Conservation (phyloP, 306 rosid genomes). For the Vachellia collinsii region DNA sequence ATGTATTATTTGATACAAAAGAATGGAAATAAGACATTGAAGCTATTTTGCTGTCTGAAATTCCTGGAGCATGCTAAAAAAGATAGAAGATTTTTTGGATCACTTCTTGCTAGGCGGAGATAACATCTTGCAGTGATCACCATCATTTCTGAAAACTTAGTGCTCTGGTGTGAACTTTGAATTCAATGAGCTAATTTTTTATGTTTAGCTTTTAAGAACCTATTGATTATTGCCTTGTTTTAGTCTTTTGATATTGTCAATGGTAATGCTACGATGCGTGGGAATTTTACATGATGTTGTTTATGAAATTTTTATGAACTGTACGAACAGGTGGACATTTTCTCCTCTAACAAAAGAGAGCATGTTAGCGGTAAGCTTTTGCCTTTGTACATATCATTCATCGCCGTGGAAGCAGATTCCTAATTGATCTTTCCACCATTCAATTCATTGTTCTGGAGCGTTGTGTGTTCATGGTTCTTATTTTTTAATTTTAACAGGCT, state of each 20-base stretch:
- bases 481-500: conserved; percentile 51
- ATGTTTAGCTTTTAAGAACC: neutral
- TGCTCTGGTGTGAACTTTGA: neutral
- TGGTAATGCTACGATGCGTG: neutral
- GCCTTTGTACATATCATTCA: neutral
- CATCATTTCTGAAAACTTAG: neutral
- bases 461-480: neutral
- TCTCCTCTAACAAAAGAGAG: conserved; percentile 72
- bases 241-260: conserved; percentile 7
- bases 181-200: neutral
- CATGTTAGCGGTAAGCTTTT: conserved; percentile 71
- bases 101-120: conserved; percentile 2
- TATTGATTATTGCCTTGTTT: conserved; percentile 5
- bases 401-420: neutral
- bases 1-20: neutral
- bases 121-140: neutral
- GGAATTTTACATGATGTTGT: conserved; percentile 14
- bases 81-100: neutral
- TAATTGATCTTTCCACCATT: neutral
- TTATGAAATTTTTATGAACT: conserved; percentile 37
- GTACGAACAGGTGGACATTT: conserved; percentile 80
- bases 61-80: conserved; percentile 1
- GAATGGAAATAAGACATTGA: neutral
- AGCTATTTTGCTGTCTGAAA: neutral
- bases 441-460: neutral